Percentiles rank a stretch among this genome's conserved stretches.
These are phyloP conservation scores for Inonotus hispidus DNA, from an alignment of 1,284 basidiomycete species.

Conservation along the genomic window DNA sequence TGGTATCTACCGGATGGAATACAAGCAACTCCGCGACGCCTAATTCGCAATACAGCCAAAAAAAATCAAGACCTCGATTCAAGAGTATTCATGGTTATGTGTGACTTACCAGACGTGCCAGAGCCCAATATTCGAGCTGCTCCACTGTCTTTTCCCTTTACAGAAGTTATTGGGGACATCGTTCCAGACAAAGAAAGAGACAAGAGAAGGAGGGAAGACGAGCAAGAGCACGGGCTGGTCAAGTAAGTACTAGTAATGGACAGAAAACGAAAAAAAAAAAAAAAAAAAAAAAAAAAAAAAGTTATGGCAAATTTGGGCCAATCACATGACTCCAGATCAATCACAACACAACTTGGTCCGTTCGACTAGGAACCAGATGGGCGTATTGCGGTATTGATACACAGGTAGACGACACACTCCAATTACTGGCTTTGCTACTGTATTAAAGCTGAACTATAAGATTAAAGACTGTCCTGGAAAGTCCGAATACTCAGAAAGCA, in stretches of 20 bases:
- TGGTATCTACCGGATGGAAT: slow-evolving; percentile 92
- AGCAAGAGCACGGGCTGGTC: neutral
- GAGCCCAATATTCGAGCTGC: slow-evolving; percentile 90
- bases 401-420: too few species aligned
- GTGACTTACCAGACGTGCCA: slow-evolving; percentile 75
- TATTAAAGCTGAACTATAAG: too few species aligned
- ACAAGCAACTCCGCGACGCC: slow-evolving; percentile 92
- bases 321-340: too few species aligned
- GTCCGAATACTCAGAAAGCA: too few species aligned
- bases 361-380: too few species aligned
- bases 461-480: too few species aligned
- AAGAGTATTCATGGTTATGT: neutral
- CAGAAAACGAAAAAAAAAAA: neutral
- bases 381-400: too few species aligned
- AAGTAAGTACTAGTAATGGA: neutral
- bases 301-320: too few species aligned
- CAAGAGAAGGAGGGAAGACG: neutral
- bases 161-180: slow-evolving; percentile 10
- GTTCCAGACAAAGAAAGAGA: neutral
- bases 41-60: slow-evolving; percentile 27
- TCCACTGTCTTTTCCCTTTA: slow-evolving; percentile 74
- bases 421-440: too few species aligned
- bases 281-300: too few species aligned
- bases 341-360: too few species aligned
- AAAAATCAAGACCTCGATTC: neutral